A percentile compares a stretch with the other conserved stretches of the same genome.
These are phyloP conservation scores for Mortierella sp. DNA, from an alignment of 371 early-diverging fungal genomes.

Conservation along the genomic window DNA sequence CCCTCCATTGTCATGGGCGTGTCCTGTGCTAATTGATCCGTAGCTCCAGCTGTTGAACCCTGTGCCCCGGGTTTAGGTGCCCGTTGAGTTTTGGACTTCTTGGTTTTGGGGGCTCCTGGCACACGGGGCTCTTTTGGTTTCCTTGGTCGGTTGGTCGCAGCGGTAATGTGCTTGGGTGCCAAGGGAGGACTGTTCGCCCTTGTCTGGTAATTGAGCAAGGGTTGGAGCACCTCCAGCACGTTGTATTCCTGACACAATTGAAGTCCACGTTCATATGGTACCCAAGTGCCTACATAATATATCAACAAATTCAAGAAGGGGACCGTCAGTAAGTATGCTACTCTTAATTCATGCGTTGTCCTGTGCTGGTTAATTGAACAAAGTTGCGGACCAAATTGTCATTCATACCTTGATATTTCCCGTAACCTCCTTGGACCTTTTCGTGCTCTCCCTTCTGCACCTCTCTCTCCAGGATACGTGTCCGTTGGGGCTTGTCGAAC, in stretches of 20 bases:
- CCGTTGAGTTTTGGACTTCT: constrained; percentile 18
- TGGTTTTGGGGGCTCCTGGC: constrained; percentile 52
- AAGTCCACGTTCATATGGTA: constrained; percentile 87
- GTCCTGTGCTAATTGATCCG: constrained; percentile 12
- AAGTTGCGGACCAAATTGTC: constrained; percentile 29
- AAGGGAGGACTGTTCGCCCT: constrained; percentile 60
- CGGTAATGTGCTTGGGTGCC: constrained; percentile 66
- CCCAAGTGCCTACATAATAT: constrained; percentile 77
- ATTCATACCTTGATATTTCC: constrained; percentile 95
- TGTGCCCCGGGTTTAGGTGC: constrained; percentile 16
- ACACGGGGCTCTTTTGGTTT: constrained; percentile 42
- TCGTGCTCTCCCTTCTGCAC: constrained; percentile 86
- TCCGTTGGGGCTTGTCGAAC: constrained; percentile 90
- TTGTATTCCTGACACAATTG: constrained; percentile 65
- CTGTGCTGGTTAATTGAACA: not conserved
- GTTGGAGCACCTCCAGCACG: constrained; percentile 58
- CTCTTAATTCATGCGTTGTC: not conserved
- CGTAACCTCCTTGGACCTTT: constrained; percentile 96
- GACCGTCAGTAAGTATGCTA: not conserved
- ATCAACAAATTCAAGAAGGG: not conserved
- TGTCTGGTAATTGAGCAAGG: constrained; percentile 59
- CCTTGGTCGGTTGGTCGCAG: constrained; percentile 48
- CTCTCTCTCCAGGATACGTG: constrained; percentile 91
- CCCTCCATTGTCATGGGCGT: not conserved
- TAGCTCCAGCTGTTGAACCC: constrained; percentile 24